A percentile compares a stretch with the other conserved stretches of the same genome.
These are phyloP conservation scores for Penicillium sp. DNA, from an alignment of 2,329 filamentous ascomycete species.

Conservation along the genomic window DNA sequence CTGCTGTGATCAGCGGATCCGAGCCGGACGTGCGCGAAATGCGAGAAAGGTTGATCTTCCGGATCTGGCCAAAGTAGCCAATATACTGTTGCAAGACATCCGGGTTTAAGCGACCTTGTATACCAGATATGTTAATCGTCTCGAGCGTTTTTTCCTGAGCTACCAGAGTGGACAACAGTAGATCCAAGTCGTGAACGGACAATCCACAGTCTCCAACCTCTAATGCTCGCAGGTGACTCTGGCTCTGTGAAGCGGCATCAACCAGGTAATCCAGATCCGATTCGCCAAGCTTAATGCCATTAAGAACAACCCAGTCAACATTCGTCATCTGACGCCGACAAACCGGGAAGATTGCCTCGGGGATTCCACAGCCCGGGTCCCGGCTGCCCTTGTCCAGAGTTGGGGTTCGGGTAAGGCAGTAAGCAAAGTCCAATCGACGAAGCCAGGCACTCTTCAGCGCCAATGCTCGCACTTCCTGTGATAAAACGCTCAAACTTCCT, in stretches of 20 bases:
- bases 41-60: conserved; percentile 65
- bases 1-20: conserved; percentile 64
- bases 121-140: conserved; percentile 65
- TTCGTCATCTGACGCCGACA: conserved; percentile 67
- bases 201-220: conserved; percentile 64
- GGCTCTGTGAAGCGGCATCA: conserved; percentile 65
- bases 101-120: conserved; percentile 64
- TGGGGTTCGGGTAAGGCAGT: conserved; percentile 58
- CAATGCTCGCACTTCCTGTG: conserved; percentile 67
- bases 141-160: conserved; percentile 67
- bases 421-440: conserved; percentile 64
- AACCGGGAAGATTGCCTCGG: conserved; percentile 67
- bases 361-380: conserved; percentile 67
- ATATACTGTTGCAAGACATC: conserved; percentile 66
- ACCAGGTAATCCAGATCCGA: conserved; percentile 67
- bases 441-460: conserved; percentile 65
- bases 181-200: conserved; percentile 51
- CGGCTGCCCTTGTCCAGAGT: conserved; percentile 50
- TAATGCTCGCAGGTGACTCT: conserved; percentile 65
- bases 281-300: conserved; percentile 68
- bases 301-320: conserved; percentile 69
- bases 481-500: conserved; percentile 58
- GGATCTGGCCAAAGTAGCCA: conserved; percentile 64
- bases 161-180: conserved; percentile 63
- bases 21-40: conserved; percentile 62